Conservation (phyloP, 768 basidiomycete genomes). For the Crepidotus variabilis region DNA sequence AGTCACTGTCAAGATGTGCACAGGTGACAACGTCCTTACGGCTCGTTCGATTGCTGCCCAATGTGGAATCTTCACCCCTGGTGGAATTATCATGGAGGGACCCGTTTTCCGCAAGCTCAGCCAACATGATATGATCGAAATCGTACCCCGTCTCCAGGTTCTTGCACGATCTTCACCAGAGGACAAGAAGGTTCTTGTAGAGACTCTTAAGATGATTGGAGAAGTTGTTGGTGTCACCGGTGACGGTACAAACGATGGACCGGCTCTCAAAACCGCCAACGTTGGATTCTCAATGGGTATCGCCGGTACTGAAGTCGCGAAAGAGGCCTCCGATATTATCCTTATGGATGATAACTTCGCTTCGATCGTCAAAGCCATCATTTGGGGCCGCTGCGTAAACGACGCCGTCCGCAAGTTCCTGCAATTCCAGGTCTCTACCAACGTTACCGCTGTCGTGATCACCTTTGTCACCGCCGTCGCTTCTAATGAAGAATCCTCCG, state of each 20-base stretch:
- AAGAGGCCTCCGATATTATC: constrained; percentile 98
- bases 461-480: constrained; percentile 90
- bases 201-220: constrained; percentile 80
- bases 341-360: constrained; percentile 98
- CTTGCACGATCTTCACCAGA: constrained; percentile 96
- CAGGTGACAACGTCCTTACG: constrained; percentile 94
- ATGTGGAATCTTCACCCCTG: constrained; percentile 91
- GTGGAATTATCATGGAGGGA: constrained; percentile 98
- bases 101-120: constrained; percentile 84
- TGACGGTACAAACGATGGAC: constrained; percentile 97
- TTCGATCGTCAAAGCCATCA: constrained; percentile 95
- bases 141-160: constrained; percentile 91
- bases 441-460: constrained; percentile 92
- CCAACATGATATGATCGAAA: constrained; percentile 66
- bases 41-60: constrained; percentile 95
- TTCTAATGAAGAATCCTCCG: constrained; percentile 71
- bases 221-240: constrained; percentile 96
- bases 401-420: constrained; percentile 97
- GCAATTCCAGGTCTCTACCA: constrained; percentile 93
- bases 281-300: constrained; percentile 98
- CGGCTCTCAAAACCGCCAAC: constrained; percentile 91
- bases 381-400: constrained; percentile 99
- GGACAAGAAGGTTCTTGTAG: constrained; percentile 93
- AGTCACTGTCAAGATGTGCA: constrained; percentile 96
- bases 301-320: constrained; percentile 96